Evolutionary conservation across 1,139 yeast genomes (phyloP).

Genomic region (Pichia sp.): DNA sequence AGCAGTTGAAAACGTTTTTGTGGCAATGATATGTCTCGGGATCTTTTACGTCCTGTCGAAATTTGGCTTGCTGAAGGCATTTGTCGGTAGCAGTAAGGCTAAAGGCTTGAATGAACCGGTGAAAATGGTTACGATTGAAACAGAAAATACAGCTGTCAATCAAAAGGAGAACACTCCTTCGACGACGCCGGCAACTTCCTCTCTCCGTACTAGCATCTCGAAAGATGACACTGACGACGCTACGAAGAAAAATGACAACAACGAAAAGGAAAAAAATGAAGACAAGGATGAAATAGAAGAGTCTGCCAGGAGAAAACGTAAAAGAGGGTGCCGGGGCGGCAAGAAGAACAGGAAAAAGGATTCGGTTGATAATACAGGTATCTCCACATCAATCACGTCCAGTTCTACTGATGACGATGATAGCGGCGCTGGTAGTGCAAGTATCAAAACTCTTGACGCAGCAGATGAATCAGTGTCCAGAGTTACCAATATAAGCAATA

Average conservation of each 20-base stretch:
- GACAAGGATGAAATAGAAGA: slow-evolving; percentile 10
- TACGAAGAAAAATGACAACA: neutral
- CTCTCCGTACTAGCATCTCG: too few relatives aligned
- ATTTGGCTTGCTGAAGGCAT: slow-evolving; percentile 28
- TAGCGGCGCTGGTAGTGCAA: neutral
- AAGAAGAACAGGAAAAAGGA: slow-evolving; percentile 48
- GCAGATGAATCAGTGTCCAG: neutral
- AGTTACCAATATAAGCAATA: slow-evolving; percentile 35
- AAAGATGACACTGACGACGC: neutral
- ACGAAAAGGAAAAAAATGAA: slow-evolving; percentile 1
- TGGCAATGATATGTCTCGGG: slow-evolving; percentile 28
- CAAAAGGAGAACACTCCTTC: too few relatives aligned
- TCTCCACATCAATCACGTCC: neutral
- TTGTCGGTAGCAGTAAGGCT: neutral
- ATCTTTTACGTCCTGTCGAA: slow-evolving; percentile 27
- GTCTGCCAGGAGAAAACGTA: slow-evolving; percentile 48
- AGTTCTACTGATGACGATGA: slow-evolving; percentile 21
- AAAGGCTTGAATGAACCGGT: neutral
- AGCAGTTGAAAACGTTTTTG: slow-evolving; percentile 37
- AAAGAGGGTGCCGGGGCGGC: slow-evolving; percentile 87
- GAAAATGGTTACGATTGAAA: neutral
- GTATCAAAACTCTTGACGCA: neutral
- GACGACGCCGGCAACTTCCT: too few relatives aligned
- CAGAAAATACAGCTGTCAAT: neutral
- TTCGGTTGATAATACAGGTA: slow-evolving; percentile 1